A percentile compares a stretch with the other conserved stretches of the same genome.
Conservation (phyloP, 768 basidiomycete species). For the Cystobasidium onofrii region DNA sequence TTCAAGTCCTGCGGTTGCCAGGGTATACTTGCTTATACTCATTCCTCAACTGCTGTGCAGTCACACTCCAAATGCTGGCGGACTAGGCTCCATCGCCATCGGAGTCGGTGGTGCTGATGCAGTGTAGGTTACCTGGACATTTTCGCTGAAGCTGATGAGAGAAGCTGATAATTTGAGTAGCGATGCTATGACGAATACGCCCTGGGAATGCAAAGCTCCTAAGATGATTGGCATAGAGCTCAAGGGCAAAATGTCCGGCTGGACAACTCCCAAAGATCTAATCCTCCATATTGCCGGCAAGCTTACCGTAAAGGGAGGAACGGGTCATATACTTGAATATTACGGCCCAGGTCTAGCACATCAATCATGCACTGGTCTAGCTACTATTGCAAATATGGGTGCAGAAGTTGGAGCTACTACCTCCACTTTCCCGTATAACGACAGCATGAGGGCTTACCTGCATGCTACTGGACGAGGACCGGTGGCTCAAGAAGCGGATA, state of each 20-base stretch:
- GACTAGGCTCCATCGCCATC: slow-evolving; percentile 89
- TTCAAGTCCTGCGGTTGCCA: slow-evolving; percentile 49
- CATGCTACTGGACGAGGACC: slow-evolving; percentile 77
- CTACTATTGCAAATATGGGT: slow-evolving; percentile 97
- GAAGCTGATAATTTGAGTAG: slow-evolving; percentile 49
- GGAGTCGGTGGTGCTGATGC: slow-evolving; percentile 99
- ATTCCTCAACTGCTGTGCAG: slow-evolving; percentile 46
- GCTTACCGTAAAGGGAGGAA: slow-evolving; percentile 93
- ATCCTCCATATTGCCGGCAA: slow-evolving; percentile 89
- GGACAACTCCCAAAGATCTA: slow-evolving; percentile 92
- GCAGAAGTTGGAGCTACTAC: slow-evolving; percentile 99
- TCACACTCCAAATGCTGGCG: slow-evolving; percentile 96
- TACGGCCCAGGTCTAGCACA: slow-evolving; percentile 81
- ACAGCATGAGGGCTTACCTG: slow-evolving; percentile 80
- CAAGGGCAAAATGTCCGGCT: slow-evolving; percentile 74
- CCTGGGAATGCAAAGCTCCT: slow-evolving; percentile 79
- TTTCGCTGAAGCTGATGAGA: background rate
- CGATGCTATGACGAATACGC: slow-evolving; percentile 94
- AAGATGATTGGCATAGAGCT: slow-evolving; percentile 66
- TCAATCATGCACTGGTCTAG: slow-evolving; percentile 87
- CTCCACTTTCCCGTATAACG: slow-evolving; percentile 91
- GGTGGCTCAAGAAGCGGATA: slow-evolving; percentile 77
- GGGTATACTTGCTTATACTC: slow-evolving; percentile 55
- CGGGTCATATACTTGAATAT: slow-evolving; percentile 91
- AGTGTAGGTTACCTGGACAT: background rate